A percentile compares a stretch with the other conserved stretches of the same genome.
Conservation (phyloP, 768 basidiomycete genomes). For the Termitomyces heimii region DNA sequence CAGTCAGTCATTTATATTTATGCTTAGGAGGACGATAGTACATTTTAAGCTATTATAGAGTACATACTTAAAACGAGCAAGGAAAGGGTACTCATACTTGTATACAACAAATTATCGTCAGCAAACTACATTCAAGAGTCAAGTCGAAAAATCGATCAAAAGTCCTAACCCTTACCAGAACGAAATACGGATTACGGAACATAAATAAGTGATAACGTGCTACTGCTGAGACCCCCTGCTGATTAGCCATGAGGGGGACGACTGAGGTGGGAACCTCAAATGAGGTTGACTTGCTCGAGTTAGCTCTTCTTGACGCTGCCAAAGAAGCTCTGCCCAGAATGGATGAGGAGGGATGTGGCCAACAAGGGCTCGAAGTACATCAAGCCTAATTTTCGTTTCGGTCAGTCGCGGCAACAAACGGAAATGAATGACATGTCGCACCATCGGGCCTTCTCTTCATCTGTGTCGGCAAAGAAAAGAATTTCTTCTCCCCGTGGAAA, state of each 20-base stretch:
- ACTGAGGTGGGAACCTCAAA: slow-evolving; percentile 3
- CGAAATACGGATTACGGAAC: background rate
- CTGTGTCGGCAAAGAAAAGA: slow-evolving; percentile 85
- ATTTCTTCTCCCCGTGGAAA: slow-evolving; percentile 80
- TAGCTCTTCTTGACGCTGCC: slow-evolving; percentile 70
- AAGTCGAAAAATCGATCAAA: slow-evolving; percentile 1
- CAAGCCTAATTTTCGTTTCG: slow-evolving; percentile 51
- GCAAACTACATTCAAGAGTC: background rate
- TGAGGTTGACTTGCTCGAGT: slow-evolving; percentile 7
- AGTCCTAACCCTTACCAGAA: background rate
- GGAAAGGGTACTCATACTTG: background rate
- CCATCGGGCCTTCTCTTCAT: slow-evolving; percentile 86
- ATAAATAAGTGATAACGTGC: background rate
- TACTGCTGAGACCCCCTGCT: slow-evolving; percentile 17
- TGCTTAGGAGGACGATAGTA: slow-evolving; percentile 18
- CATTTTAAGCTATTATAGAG: slow-evolving; percentile 23
- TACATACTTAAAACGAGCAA: slow-evolving; percentile 1
- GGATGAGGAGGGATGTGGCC: slow-evolving; percentile 91
- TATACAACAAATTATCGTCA: background rate
- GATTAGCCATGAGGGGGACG: slow-evolving; percentile 15
- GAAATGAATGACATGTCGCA: slow-evolving; percentile 27
- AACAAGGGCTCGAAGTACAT: slow-evolving; percentile 76
- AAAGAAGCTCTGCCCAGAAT: slow-evolving; percentile 87
- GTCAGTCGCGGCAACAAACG: background rate
- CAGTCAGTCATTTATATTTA: no score